A percentile compares a stretch with the other conserved stretches of the same genome.
phyloP scores from a whole-genome alignment of 306 rosid species.

The Biancaea sappan region DNA sequence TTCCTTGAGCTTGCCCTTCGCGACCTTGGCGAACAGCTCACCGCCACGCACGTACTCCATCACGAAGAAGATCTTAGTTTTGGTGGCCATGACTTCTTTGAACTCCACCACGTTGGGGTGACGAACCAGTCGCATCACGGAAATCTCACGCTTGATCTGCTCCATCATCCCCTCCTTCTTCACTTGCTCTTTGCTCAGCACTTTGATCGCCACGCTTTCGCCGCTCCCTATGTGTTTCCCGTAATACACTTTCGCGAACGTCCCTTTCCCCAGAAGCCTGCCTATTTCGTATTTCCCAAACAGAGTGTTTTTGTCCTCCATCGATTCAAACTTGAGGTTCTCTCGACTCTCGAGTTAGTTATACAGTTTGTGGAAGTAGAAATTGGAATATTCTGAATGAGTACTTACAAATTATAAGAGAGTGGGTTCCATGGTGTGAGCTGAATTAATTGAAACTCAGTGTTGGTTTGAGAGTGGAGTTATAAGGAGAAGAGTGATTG shows the following conservation, averaged over 20 bases:
- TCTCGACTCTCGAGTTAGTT: too few relatives aligned
- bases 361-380: neutral
- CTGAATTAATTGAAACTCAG: too few relatives aligned
- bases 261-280: slow-evolving; percentile 73
- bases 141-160: slow-evolving; percentile 70
- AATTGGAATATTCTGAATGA: neutral
- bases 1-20: slow-evolving; percentile 57
- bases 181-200: slow-evolving; percentile 59
- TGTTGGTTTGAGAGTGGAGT: too few relatives aligned
- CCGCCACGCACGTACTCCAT: slow-evolving; percentile 74
- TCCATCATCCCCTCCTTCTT: slow-evolving; percentile 69
- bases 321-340: slow-evolving; percentile 21
- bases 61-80: slow-evolving; percentile 62
- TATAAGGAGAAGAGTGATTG: too few relatives aligned
- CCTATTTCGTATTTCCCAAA: slow-evolving; percentile 76
- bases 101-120: slow-evolving; percentile 68
- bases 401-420: neutral
- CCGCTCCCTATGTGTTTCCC: slow-evolving; percentile 54
- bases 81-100: slow-evolving; percentile 72
- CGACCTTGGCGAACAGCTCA: slow-evolving; percentile 69
- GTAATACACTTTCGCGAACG: slow-evolving; percentile 75
- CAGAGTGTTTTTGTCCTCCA: slow-evolving; percentile 52
- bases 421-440: slow-evolving; percentile 31
- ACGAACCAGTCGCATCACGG: slow-evolving; percentile 59
- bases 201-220: slow-evolving; percentile 69